These are phyloP conservation scores for Phycomyces nitens DNA, from an alignment of 192 early-diverging fungal genomes.

Conservation along the genomic window DNA sequence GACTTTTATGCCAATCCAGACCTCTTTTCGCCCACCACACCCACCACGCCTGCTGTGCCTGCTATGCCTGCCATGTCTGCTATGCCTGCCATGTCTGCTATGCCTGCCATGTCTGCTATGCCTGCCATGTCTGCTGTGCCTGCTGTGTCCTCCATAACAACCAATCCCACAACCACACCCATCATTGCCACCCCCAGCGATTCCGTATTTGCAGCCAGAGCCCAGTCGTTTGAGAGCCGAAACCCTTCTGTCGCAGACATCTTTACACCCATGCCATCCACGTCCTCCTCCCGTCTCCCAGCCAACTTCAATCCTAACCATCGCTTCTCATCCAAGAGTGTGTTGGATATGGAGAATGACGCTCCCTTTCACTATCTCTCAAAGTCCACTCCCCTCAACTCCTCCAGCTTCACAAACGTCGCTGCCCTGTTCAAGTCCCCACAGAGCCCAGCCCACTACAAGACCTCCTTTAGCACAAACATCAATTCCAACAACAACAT, in stretches of 20 bases:
- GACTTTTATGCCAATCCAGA: too few species aligned
- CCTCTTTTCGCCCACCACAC: neutral
- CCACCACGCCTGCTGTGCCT: neutral
- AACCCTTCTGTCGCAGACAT: neutral
- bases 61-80: too few species aligned
- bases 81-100: neutral
- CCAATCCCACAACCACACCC: neutral
- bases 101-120: neutral
- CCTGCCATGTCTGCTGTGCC: neutral
- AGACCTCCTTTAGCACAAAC: constrained; percentile 32
- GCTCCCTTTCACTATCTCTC: constrained; percentile 29
- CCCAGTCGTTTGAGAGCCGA: neutral
- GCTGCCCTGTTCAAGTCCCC: constrained; percentile 31
- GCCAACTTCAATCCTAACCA: too few species aligned
- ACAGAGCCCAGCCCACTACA: neutral
- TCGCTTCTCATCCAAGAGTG: too few species aligned
- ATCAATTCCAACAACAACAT: constrained; percentile 11
- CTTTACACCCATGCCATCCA: neutral
- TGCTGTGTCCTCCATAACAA: too few species aligned
- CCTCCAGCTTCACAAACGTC: constrained; percentile 9
- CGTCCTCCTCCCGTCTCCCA: neutral
- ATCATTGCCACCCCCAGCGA: neutral
- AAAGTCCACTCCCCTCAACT: constrained; percentile 26
- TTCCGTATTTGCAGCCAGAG: neutral
- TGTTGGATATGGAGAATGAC: neutral